Evolutionary conservation across 169 alveolate genomes (phyloP).

Genomic region (Plasmodium blacklocki): DNA sequence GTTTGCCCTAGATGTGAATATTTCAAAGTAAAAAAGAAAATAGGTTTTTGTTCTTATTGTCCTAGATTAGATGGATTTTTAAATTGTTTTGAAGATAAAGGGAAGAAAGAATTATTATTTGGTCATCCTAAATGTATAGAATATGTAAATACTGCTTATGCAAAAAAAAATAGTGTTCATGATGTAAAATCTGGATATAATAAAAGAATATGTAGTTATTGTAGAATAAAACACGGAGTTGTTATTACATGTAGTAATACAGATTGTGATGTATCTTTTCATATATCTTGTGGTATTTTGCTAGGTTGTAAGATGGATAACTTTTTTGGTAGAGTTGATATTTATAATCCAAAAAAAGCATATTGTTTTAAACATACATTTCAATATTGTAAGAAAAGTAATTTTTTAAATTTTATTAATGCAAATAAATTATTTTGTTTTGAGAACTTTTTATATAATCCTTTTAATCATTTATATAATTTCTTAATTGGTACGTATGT

Average conservation of each 20-base stretch:
- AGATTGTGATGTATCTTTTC: slow-evolving; percentile 68
- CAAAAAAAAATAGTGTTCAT: slow-evolving; percentile 46
- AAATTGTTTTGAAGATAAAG: slow-evolving; percentile 76
- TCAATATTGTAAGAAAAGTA: slow-evolving; percentile 55
- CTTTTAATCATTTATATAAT: slow-evolving; percentile 66
- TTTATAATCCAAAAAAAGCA: slow-evolving; percentile 71
- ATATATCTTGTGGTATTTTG: slow-evolving; percentile 68
- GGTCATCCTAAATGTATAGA: slow-evolving; percentile 74
- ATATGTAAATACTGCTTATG: slow-evolving; percentile 68
- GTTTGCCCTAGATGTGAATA: slow-evolving; percentile 72
- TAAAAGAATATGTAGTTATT: slow-evolving; percentile 70
- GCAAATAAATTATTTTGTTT: slow-evolving; percentile 62
- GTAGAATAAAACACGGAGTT: slow-evolving; percentile 70
- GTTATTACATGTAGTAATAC: slow-evolving; percentile 74
- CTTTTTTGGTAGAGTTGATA: slow-evolving; percentile 74
- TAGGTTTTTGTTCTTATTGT: slow-evolving; percentile 57
- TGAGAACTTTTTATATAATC: slow-evolving; percentile 45
- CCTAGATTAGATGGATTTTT: slow-evolving; percentile 76
- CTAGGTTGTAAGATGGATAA: slow-evolving; percentile 76
- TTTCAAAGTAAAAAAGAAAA: slow-evolving; percentile 60
- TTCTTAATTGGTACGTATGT: slow-evolving; percentile 63
- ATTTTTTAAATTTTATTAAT: slow-evolving; percentile 49
- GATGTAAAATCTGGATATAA: slow-evolving; percentile 34
- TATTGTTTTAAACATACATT: slow-evolving; percentile 75
- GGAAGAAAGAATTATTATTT: slow-evolving; percentile 59